Percentiles rank a stretch among this genome's conserved stretches.
These are phyloP conservation scores for Ceratobasidium sp. DNA, from an alignment of 1,284 basidiomycete species.

Conservation along the genomic window DNA sequence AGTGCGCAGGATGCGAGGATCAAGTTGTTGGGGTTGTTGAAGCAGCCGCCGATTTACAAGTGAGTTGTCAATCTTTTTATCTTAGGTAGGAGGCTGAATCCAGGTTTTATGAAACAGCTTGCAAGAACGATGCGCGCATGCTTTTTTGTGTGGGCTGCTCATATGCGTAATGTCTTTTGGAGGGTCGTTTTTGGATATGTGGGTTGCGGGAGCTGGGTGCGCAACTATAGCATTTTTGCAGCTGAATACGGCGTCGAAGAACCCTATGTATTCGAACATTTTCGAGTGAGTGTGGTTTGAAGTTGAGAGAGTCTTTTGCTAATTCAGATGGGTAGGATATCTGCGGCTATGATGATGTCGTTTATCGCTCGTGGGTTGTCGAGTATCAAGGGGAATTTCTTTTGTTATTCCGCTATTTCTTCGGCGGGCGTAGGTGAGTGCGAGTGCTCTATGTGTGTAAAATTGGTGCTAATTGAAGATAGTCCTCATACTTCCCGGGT, in stretches of 20 bases:
- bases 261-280: constrained; percentile 85
- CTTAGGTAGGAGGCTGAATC: background rate
- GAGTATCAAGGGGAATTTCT: constrained; percentile 70
- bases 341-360: constrained; percentile 81
- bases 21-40: constrained; percentile 68
- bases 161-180: constrained; percentile 85
- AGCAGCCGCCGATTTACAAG: constrained; percentile 60
- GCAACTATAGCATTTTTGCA: constrained; percentile 78
- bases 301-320: constrained; percentile 6
- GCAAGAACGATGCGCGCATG: constrained; percentile 71
- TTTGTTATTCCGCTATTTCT: constrained; percentile 86
- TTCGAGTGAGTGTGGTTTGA: constrained; percentile 74
- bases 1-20: constrained; percentile 71
- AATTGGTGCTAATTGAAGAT: background rate
- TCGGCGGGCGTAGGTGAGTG: constrained; percentile 70
- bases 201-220: constrained; percentile 78
- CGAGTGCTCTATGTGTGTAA: background rate
- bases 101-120: constrained; percentile 71
- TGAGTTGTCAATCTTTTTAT: constrained; percentile 27
- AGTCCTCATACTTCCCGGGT: constrained; percentile 81
- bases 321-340: constrained; percentile 65
- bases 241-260: constrained; percentile 78
- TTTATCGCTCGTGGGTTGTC: constrained; percentile 80
- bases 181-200: constrained; percentile 83
- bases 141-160: constrained; percentile 77